Conservation (phyloP, 768 basidiomycete genomes). For the Kwoniella newhampshirensis region DNA sequence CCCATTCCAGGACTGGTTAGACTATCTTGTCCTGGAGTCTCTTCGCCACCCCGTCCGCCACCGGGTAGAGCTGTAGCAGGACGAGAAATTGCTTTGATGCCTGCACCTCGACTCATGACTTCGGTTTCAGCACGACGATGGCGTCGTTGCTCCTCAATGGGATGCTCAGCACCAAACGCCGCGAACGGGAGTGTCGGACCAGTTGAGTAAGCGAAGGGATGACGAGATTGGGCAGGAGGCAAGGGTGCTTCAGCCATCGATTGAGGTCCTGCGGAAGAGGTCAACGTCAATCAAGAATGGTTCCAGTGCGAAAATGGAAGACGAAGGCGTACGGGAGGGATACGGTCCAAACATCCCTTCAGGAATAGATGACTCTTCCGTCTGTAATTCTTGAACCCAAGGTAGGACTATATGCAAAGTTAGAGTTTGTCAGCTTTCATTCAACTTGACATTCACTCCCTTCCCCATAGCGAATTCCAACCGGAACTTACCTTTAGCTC, state of each 20-base stretch:
- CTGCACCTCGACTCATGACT: conserved; percentile 36
- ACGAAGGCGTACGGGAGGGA: conserved; percentile 32
- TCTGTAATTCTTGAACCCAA: conserved; percentile 38
- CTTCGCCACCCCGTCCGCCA: conserved; percentile 1
- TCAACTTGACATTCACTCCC: conserved; percentile 5
- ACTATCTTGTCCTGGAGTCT: conserved; percentile 10
- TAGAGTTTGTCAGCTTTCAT: conserved; percentile 13
- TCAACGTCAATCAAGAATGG: neutral
- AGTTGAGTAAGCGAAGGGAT: conserved; percentile 42
- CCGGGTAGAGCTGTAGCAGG: conserved; percentile 7
- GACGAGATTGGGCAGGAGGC: conserved; percentile 19
- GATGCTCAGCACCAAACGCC: conserved; percentile 18
- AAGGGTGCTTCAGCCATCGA: conserved; percentile 19
- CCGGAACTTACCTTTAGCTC: conserved; percentile 28
- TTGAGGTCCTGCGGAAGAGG: conserved; percentile 18
- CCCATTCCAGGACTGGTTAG: conserved; percentile 36
- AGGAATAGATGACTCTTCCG: conserved; percentile 23
- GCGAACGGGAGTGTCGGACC: conserved; percentile 35
- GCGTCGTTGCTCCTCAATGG: neutral
- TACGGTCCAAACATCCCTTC: conserved; percentile 49
- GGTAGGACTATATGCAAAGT: conserved; percentile 34
- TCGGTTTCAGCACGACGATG: conserved; percentile 29
- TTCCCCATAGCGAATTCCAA: neutral
- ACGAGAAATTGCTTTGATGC: conserved; percentile 9
- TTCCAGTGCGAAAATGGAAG: neutral